Conservation (phyloP, 2,329 filamentous ascomycete genomes). For the Fusarium camptoceras region DNA sequence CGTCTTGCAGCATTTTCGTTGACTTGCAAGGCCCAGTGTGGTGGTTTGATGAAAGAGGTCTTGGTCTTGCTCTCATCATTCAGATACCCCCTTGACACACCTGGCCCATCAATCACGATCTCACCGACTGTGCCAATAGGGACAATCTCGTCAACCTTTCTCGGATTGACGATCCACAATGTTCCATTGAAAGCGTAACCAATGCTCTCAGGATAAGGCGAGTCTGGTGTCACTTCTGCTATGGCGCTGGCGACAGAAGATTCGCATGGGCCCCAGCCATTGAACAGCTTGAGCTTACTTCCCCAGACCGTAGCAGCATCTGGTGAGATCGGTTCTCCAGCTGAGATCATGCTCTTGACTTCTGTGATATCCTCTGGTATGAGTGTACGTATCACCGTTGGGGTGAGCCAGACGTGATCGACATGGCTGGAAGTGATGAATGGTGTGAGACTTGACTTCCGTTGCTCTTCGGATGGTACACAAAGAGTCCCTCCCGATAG, state of each 20-base stretch:
- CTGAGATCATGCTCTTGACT: background rate
- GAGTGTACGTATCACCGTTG: background rate
- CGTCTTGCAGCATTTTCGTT: background rate
- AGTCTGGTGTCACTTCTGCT: background rate
- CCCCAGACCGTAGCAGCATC: background rate
- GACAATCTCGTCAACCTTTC: background rate
- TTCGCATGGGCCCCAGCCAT: background rate
- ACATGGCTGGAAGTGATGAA: background rate
- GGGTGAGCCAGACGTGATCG: background rate
- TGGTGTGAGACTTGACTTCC: background rate
- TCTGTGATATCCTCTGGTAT: background rate
- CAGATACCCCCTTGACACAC: background rate
- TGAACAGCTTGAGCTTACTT: background rate
- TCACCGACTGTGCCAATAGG: background rate
- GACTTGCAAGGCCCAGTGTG: background rate
- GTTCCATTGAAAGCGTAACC: background rate
- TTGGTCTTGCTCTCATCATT: background rate
- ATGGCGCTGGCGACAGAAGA: background rate
- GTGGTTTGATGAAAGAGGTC: background rate
- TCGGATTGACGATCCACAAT: background rate
- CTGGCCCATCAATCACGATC: background rate
- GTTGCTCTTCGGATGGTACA: background rate
- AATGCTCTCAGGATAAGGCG: background rate
- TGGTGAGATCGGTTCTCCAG: background rate
- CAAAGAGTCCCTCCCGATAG: background rate